These are phyloP conservation scores for Linum lewisii DNA, from an alignment of 345 rosid genomes.

Conservation along the genomic window DNA sequence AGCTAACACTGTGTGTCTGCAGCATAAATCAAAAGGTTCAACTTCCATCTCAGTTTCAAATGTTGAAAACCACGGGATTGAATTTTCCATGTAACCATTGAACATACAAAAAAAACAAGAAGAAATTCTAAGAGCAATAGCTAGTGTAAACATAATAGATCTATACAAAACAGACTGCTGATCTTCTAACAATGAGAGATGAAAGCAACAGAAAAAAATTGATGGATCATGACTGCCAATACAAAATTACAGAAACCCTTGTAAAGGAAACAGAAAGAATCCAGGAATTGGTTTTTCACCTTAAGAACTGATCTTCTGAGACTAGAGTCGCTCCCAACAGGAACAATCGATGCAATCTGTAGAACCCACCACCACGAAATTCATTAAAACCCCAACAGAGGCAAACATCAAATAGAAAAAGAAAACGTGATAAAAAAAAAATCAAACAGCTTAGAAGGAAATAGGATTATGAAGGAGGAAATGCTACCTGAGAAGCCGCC, in stretches of 20 bases:
- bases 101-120: neutral
- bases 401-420: neutral
- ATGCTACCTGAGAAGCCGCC: constrained; percentile 30
- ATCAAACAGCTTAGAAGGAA: neutral
- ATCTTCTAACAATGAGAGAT: constrained; percentile 8
- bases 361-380: neutral
- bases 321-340: constrained; percentile 30
- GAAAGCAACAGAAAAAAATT: neutral
- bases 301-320: constrained; percentile 32
- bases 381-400: neutral
- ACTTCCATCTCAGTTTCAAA: neutral
- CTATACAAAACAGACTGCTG: constrained; percentile 2
- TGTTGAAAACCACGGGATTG: too few species aligned
- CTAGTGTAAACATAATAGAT: neutral
- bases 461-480: neutral
- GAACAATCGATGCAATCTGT: constrained; percentile 39
- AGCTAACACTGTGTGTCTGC: constrained; percentile 52
- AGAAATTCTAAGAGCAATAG: neutral
- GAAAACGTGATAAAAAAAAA: neutral
- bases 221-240: constrained; percentile 2
- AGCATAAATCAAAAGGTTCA: constrained; percentile 15
- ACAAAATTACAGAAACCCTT: neutral
- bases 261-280: neutral
- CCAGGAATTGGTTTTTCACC: constrained; percentile 18
- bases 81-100: too few species aligned